A percentile compares a stretch with the other conserved stretches of the same genome.
Conservation (phyloP, 768 basidiomycete genomes). For the Tylopilus cervinicoccineus region DNA sequence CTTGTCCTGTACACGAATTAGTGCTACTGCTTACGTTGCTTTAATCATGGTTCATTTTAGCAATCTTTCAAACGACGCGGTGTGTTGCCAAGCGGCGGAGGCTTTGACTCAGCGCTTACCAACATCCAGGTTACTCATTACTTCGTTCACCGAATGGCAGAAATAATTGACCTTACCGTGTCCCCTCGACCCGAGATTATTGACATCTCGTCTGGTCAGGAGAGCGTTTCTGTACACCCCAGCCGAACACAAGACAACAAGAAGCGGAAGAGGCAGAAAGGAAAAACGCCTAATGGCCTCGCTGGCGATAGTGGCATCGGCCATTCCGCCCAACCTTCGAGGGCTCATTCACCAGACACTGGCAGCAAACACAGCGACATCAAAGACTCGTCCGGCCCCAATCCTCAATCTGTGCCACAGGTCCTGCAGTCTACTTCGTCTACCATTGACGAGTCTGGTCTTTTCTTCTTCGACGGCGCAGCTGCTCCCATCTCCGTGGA, state of each 20-base stretch:
- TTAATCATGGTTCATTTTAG: too few relatives aligned
- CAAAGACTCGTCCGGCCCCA: conserved; percentile 11
- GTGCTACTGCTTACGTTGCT: too few relatives aligned
- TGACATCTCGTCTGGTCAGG: conserved; percentile 29
- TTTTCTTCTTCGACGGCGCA: conserved; percentile 51
- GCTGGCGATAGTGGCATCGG: conserved; percentile 9
- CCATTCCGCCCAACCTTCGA: conserved; percentile 18
- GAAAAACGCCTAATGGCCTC: conserved; percentile 18
- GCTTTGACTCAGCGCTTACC: too few relatives aligned
- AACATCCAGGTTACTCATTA: too few relatives aligned
- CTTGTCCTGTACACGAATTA: not conserved
- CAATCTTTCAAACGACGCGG: too few relatives aligned
- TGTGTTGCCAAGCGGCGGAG: too few relatives aligned
- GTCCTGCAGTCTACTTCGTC: conserved; percentile 19
- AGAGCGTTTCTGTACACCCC: not conserved
- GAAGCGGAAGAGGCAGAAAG: conserved; percentile 28
- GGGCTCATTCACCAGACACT: conserved; percentile 16
- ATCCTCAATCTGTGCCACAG: conserved; percentile 40
- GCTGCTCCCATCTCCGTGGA: conserved; percentile 36
- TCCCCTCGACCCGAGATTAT: conserved; percentile 28
- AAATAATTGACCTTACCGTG: conserved; percentile 33
- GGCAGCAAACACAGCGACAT: conserved; percentile 3
- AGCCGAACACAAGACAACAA: conserved; percentile 14
- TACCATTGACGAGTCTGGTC: conserved; percentile 11
- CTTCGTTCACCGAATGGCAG: conserved; percentile 17